These are phyloP conservation scores for Ormosia emarginata DNA, from an alignment of 306 rosid species.

Conservation along the genomic window DNA sequence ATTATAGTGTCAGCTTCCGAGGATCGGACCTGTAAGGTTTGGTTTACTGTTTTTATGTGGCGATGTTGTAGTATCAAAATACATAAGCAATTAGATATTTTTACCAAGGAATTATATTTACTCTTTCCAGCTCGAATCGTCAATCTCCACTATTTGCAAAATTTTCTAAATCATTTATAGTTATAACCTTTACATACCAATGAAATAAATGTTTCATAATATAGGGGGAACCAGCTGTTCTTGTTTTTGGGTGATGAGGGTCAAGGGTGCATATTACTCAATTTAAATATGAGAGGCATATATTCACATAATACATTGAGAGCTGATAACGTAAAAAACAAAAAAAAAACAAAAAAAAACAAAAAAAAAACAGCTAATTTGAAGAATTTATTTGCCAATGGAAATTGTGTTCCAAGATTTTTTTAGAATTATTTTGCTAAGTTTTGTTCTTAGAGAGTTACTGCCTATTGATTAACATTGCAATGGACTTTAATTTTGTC, in stretches of 20 bases:
- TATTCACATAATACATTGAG: not conserved
- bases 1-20: constrained; percentile 75
- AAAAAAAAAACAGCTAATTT: not conserved
- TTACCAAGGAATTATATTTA: not conserved
- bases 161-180: not conserved
- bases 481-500: not conserved
- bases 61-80: not conserved
- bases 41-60: constrained; percentile 7
- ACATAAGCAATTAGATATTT: not conserved
- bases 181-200: not conserved
- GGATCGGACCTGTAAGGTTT: constrained; percentile 83
- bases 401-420: not conserved
- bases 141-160: not conserved
- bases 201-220: not conserved
- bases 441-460: not conserved
- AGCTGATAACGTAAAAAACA: not conserved
- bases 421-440: not conserved
- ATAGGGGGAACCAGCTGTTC: not conserved
- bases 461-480: not conserved
- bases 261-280: not conserved
- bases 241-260: not conserved
- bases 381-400: not conserved
- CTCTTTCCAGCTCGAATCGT: not conserved
- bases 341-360: no score
- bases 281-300: not conserved